Evolutionary conservation across 1,284 basidiomycete species (phyloP).

Genomic region (Fistulinella staudtii): DNA sequence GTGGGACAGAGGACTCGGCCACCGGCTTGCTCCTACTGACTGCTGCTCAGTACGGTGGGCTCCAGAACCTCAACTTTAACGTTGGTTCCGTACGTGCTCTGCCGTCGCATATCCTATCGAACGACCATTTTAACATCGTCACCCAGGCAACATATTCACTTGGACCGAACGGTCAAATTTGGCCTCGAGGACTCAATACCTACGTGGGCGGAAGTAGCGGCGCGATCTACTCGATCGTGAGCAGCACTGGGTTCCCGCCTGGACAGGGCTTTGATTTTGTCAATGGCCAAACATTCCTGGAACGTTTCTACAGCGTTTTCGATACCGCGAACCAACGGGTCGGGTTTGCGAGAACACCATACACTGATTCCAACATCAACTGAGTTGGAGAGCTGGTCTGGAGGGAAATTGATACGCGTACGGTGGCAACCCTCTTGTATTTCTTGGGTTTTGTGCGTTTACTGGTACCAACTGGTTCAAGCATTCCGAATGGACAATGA

Average conservation of each 20-base stretch:
- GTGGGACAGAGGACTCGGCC: constrained; percentile 41
- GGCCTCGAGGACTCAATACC: constrained; percentile 42
- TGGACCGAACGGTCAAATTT: constrained; percentile 48
- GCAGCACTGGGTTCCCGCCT: constrained; percentile 36
- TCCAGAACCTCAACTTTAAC: constrained; percentile 42
- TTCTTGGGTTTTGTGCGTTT: too few species aligned
- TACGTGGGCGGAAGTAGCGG: constrained; percentile 39
- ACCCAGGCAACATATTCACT: constrained; percentile 36
- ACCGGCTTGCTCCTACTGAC: constrained; percentile 43
- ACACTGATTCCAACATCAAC: background rate
- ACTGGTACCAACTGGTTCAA: too few species aligned
- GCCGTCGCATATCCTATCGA: background rate
- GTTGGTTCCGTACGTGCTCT: constrained; percentile 34
- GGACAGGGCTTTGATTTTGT: constrained; percentile 51
- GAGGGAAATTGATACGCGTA: too few species aligned
- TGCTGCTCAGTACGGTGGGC: constrained; percentile 32
- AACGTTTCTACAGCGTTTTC: background rate
- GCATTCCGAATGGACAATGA: too few species aligned
- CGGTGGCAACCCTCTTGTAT: too few species aligned
- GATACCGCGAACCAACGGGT: background rate
- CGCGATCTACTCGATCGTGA: constrained; percentile 50
- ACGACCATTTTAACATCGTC: background rate
- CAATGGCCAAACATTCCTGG: constrained; percentile 45
- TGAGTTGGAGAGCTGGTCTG: too few species aligned
- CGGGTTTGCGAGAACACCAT: background rate